These are phyloP conservation scores for Ophiocordyceps camponoti-leonardi DNA, from an alignment of 2,329 filamentous ascomycete genomes.

Conservation along the genomic window DNA sequence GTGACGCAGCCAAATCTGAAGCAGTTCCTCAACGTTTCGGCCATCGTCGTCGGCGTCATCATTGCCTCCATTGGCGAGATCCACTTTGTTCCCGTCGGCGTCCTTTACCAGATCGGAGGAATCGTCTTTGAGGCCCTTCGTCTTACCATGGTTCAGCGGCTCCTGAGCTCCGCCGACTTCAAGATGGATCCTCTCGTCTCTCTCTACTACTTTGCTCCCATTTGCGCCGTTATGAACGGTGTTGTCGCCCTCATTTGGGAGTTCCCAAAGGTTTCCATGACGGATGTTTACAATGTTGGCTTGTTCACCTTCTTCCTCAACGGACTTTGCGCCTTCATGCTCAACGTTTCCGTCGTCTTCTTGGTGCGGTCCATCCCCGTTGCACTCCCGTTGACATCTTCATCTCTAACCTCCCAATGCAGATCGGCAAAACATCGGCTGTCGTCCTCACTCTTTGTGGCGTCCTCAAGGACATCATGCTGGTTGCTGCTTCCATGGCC, in stretches of 20 bases:
- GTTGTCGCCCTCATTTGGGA: conserved; percentile 54
- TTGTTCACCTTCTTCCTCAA: conserved; percentile 51
- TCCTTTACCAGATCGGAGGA: conserved; percentile 55
- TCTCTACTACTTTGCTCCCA: conserved; percentile 78
- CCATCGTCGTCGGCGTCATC: conserved; percentile 34
- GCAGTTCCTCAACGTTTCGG: conserved; percentile 28
- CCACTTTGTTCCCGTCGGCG: conserved; percentile 47
- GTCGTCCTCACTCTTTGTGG: conserved; percentile 74
- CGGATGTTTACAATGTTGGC: conserved; percentile 48
- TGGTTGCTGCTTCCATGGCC: conserved; percentile 59
- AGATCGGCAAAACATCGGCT: conserved; percentile 81
- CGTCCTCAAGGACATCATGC: conserved; percentile 75
- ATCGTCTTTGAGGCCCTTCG: conserved; percentile 69
- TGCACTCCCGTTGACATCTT: neutral
- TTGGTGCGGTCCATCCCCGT: conserved; percentile 36
- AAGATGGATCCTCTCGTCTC: conserved; percentile 83
- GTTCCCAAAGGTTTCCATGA: conserved; percentile 45
- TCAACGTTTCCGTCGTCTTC: conserved; percentile 77
- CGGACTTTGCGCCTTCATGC: conserved; percentile 59
- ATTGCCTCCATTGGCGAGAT: conserved; percentile 46
- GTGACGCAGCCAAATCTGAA: conserved; percentile 27
- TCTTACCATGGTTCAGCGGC: conserved; percentile 69
- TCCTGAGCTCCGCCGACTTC: conserved; percentile 58
- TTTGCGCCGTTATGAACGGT: conserved; percentile 69
- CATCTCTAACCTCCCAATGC: conserved; percentile 15